These are phyloP conservation scores for Tolypocladium ophioglossoides DNA, from an alignment of 2,329 filamentous ascomycete genomes.

Conservation along the genomic window DNA sequence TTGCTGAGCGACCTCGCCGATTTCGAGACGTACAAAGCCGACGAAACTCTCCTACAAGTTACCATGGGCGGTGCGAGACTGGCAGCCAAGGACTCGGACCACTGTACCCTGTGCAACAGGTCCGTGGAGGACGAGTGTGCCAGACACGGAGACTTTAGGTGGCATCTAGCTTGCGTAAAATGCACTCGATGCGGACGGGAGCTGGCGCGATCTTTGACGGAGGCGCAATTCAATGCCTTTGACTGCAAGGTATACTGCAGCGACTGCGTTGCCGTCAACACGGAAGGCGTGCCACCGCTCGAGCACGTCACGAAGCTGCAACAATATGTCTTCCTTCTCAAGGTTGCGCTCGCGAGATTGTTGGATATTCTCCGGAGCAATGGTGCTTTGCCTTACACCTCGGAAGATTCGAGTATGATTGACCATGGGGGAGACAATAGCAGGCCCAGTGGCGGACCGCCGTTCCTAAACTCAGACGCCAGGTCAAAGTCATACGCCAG, in stretches of 20 bases:
- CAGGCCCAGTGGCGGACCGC: conserved; percentile 12
- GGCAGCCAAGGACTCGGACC: conserved; percentile 69
- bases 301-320: conserved; percentile 74
- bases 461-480: conserved; percentile 49
- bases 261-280: conserved; percentile 48
- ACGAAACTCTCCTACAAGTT: conserved; percentile 58
- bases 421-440: conserved; percentile 5
- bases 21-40: conserved; percentile 65
- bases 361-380: conserved; percentile 77
- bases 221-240: conserved; percentile 59
- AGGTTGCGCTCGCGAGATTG: conserved; percentile 81
- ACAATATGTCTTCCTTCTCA: conserved; percentile 87
- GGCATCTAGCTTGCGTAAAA: conserved; percentile 74
- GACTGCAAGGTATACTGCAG: conserved; percentile 63
- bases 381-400: conserved; percentile 67
- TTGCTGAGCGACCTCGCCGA: conserved; percentile 79
- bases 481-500: conserved; percentile 67
- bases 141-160: conserved; percentile 61
- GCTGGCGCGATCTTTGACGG: conserved; percentile 54
- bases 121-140: conserved; percentile 94
- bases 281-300: conserved; percentile 46
- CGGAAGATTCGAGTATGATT: conserved; percentile 45
- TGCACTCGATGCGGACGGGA: conserved; percentile 59
- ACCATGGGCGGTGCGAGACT: conserved; percentile 55
- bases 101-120: conserved; percentile 70